These are phyloP conservation scores for Erodium moschatum DNA, from an alignment of 441 rosid genomes.

Conservation along the genomic window DNA sequence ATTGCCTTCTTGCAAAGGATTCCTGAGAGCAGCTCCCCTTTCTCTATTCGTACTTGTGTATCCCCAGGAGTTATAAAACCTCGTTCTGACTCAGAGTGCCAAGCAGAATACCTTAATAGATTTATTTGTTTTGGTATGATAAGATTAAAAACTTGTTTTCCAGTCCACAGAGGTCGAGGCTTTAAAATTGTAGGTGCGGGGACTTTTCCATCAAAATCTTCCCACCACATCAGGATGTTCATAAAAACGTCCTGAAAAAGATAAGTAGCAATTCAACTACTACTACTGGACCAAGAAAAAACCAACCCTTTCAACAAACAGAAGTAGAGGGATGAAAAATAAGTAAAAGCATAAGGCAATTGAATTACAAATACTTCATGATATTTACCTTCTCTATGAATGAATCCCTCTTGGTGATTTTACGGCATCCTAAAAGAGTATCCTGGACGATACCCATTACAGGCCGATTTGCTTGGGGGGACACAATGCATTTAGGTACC, in stretches of 20 bases:
- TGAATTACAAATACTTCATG: not conserved
- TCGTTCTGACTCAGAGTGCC: slow-evolving; percentile 79
- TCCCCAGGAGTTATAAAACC: slow-evolving; percentile 88
- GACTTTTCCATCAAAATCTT: slow-evolving; percentile 97
- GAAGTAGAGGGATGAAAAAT: not conserved
- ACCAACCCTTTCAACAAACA: slow-evolving; percentile 14
- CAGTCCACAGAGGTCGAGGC: slow-evolving; percentile 97
- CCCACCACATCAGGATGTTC: slow-evolving; percentile 99
- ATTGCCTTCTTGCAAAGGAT: slow-evolving; percentile 97
- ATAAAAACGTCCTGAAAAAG: slow-evolving; percentile 82
- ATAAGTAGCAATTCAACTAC: slow-evolving; percentile 14
- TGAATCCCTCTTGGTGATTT: slow-evolving; percentile 96
- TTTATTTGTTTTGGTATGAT: slow-evolving; percentile 98
- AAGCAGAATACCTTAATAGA: slow-evolving; percentile 77
- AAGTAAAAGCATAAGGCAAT: not conserved
- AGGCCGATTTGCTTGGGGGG: slow-evolving; percentile 95
- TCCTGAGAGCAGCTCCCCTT: slow-evolving; percentile 85
- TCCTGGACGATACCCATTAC: slow-evolving; percentile 99
- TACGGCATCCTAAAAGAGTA: slow-evolving; percentile 92
- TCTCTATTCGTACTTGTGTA: slow-evolving; percentile 86
- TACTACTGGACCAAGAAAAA: not conserved
- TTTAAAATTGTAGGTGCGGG: slow-evolving; percentile 90
- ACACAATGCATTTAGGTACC: slow-evolving; percentile 97
- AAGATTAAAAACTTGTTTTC: slow-evolving; percentile 94
- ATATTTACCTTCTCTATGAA: slow-evolving; percentile 82